Conservation (phyloP, 768 basidiomycete species). For the Amanita jacksonii region DNA sequence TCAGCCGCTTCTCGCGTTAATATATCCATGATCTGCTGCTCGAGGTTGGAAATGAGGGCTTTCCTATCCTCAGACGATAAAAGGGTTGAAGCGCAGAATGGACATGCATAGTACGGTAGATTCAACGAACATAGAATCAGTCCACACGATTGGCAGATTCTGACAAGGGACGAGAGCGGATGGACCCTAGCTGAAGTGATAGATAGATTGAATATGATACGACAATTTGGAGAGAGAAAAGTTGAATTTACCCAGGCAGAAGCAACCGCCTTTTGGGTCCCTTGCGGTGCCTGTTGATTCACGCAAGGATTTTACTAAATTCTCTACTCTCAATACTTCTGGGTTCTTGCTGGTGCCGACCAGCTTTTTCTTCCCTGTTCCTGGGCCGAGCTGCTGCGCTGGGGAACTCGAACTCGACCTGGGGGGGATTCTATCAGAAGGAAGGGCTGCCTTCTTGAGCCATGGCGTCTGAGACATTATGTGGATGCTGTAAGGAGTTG, state of each 20-base stretch:
- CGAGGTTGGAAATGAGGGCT: constrained; percentile 33
- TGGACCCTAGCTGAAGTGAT: constrained; percentile 43
- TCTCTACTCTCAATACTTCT: constrained; percentile 38
- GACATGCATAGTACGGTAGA: constrained; percentile 43
- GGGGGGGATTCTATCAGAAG: constrained; percentile 46
- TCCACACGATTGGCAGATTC: constrained; percentile 49
- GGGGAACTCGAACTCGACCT: constrained; percentile 14
- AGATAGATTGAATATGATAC: background rate
- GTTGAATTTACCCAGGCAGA: constrained; percentile 48
- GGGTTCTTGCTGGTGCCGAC: constrained; percentile 32
- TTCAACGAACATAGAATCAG: constrained; percentile 55
- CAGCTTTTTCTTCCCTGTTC: constrained; percentile 26
- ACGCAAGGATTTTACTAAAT: constrained; percentile 30
- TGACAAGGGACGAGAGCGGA: constrained; percentile 42
- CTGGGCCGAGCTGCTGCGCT: constrained; percentile 3
- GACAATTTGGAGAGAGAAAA: too few relatives aligned
- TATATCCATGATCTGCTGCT: constrained; percentile 32
- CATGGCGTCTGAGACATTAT: constrained; percentile 35
- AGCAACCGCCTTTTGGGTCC: constrained; percentile 60
- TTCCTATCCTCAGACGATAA: constrained; percentile 23
- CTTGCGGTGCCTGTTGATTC: constrained; percentile 24
- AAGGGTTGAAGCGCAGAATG: constrained; percentile 37
- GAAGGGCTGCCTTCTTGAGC: constrained; percentile 28
- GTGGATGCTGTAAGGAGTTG: background rate
- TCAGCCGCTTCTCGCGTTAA: constrained; percentile 39